Evolutionary conservation across 164 flowering plant genomes (phyloP).

Genomic region (Chimonanthus salicifolius): DNA sequence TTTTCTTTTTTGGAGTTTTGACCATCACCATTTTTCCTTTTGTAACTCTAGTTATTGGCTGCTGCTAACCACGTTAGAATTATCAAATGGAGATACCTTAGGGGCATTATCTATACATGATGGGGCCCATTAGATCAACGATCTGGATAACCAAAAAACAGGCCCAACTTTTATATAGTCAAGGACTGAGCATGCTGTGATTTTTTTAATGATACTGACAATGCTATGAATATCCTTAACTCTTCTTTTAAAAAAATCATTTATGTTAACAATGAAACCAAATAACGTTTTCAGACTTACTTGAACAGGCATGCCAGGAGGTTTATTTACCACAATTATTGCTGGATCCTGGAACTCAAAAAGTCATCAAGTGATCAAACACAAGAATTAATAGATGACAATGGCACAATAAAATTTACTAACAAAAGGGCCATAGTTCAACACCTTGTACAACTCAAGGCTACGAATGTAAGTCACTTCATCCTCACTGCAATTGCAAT

Average conservation of each 20-base stretch:
- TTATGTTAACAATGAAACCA: not conserved
- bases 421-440: slow-evolving; percentile 8
- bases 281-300: slow-evolving; percentile 24
- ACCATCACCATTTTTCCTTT: not conserved
- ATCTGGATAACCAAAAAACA: not conserved
- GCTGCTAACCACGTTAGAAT: too few relatives aligned
- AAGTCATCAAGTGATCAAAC: not conserved
- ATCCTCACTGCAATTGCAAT: slow-evolving; percentile 37
- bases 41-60: not conserved
- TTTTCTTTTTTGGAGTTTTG: too few relatives aligned
- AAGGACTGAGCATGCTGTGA: too few relatives aligned
- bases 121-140: not conserved
- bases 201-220: not conserved
- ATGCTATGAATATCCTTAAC: not conserved
- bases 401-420: slow-evolving; percentile 3
- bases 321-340: slow-evolving; percentile 81
- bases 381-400: slow-evolving; percentile 4
- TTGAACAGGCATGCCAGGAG: slow-evolving; percentile 95
- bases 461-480: slow-evolving; percentile 53
- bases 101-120: not conserved
- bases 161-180: not conserved
- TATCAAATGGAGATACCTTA: not conserved
- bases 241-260: not conserved
- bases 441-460: slow-evolving; percentile 80
- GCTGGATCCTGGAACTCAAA: slow-evolving; percentile 59